phyloP scores from a whole-genome alignment of 2,329 filamentous ascomycete genomes.

The Pseudogymnoascus sp. region DNA sequence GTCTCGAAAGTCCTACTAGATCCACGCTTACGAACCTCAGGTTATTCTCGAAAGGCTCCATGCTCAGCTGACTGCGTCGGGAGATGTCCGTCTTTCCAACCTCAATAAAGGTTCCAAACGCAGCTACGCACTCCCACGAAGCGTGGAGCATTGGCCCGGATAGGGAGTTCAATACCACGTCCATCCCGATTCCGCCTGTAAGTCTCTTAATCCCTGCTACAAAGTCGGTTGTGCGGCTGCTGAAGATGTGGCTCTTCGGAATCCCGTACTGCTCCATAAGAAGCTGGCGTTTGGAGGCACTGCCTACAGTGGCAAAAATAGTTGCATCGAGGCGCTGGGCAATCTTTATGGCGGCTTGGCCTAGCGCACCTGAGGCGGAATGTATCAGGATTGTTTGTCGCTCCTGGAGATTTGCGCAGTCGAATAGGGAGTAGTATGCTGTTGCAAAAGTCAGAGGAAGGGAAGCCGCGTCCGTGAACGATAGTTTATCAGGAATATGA shows the following conservation, averaged over 20 bases:
- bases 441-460: slow-evolving; percentile 35
- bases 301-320: slow-evolving; percentile 36
- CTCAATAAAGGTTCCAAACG: slow-evolving; percentile 37
- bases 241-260: neutral
- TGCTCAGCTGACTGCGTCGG: neutral
- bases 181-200: slow-evolving; percentile 28
- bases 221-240: slow-evolving; percentile 31
- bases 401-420: slow-evolving; percentile 32
- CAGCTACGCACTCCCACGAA: slow-evolving; percentile 32
- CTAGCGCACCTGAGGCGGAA: slow-evolving; percentile 18
- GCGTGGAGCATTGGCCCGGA: slow-evolving; percentile 26
- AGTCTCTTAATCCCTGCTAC: slow-evolving; percentile 24
- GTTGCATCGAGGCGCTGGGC: slow-evolving; percentile 28
- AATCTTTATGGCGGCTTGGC: slow-evolving; percentile 24
- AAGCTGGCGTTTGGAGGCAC: neutral
- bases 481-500: slow-evolving; percentile 32
- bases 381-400: slow-evolving; percentile 25
- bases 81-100: slow-evolving; percentile 29
- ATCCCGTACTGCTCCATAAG: neutral
- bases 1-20: neutral
- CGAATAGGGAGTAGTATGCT: slow-evolving; percentile 38
- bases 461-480: slow-evolving; percentile 34
- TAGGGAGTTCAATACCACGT: slow-evolving; percentile 30
- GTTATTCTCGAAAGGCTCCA: neutral
- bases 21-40: neutral